Percentiles rank a stretch among this genome's conserved stretches.
Evolutionary conservation across 2,329 filamentous ascomycete genomes (phyloP).

Genomic region (Talaromyces verruculosus): DNA sequence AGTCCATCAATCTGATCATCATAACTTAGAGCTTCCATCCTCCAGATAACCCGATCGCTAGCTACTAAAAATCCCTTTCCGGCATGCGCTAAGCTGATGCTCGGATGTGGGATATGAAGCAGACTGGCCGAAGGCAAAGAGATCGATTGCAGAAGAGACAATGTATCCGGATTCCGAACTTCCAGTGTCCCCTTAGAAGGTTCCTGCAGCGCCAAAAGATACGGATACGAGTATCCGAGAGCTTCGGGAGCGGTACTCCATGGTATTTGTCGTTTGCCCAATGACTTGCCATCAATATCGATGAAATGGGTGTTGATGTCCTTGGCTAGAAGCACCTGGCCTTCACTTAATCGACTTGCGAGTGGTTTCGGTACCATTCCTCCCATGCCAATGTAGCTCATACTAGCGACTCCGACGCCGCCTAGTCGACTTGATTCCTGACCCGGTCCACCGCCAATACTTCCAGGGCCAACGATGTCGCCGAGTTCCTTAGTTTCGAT

Average conservation of each 20-base stretch:
- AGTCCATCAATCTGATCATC: conserved; percentile 84
- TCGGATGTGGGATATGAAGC: conserved; percentile 88
- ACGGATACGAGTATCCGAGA: conserved; percentile 95
- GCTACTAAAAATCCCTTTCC: conserved; percentile 94
- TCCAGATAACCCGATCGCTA: conserved; percentile 89
- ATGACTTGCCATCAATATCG: conserved; percentile 74
- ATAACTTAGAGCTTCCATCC: conserved; percentile 91
- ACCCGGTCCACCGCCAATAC: conserved; percentile 64
- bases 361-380: conserved; percentile 89
- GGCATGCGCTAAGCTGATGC: conserved; percentile 89
- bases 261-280: conserved; percentile 85
- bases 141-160: conserved; percentile 86
- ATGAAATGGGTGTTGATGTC: conserved; percentile 96
- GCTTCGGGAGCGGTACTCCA: conserved; percentile 87
- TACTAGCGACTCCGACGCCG: conserved; percentile 77
- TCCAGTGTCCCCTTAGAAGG: conserved; percentile 82
- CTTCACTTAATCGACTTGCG: conserved; percentile 76
- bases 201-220: conserved; percentile 81
- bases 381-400: conserved; percentile 95
- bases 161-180: conserved; percentile 85
- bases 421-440: conserved; percentile 74
- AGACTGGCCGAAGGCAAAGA: conserved; percentile 76
- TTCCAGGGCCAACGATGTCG: conserved; percentile 76
- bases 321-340: conserved; percentile 89
- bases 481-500: conserved; percentile 70